Evolutionary conservation across 768 basidiomycete species (phyloP).

Genomic region (Tylopilus rubrobrunneus): DNA sequence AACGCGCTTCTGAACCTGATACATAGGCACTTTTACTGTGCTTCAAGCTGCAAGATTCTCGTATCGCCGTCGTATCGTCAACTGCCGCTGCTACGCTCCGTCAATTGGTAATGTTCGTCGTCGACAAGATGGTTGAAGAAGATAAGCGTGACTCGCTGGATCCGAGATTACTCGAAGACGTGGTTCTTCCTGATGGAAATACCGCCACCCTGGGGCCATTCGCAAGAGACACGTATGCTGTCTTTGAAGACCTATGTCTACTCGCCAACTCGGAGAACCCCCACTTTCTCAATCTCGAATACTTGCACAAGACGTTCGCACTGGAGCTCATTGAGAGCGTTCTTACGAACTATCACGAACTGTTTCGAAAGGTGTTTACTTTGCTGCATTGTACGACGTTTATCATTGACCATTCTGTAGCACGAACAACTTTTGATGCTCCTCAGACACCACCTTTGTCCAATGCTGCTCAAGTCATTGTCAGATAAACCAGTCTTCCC

Average conservation of each 20-base stretch:
- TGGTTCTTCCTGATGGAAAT: constrained; percentile 65
- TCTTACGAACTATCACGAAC: constrained; percentile 84
- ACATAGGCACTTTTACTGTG: constrained; percentile 82
- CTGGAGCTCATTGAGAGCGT: constrained; percentile 98
- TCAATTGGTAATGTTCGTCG: constrained; percentile 96
- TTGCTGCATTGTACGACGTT: not conserved
- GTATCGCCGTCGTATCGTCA: constrained; percentile 93
- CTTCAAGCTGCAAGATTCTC: constrained; percentile 93
- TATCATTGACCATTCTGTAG: constrained; percentile 35
- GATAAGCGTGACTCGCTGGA: constrained; percentile 43
- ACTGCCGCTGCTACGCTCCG: constrained; percentile 95
- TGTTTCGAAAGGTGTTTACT: constrained; percentile 68
- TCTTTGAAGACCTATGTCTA: constrained; percentile 91
- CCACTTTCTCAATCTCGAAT: constrained; percentile 75
- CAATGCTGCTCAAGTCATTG: constrained; percentile 80
- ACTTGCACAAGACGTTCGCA: constrained; percentile 88
- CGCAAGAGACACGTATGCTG: constrained; percentile 77
- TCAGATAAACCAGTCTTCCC: constrained; percentile 84
- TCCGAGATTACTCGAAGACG: constrained; percentile 29
- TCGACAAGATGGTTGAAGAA: constrained; percentile 88
- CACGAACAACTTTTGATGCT: constrained; percentile 81
- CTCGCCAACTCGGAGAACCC: constrained; percentile 81
- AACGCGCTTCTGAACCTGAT: not conserved
- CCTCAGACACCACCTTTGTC: constrained; percentile 87
- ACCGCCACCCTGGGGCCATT: constrained; percentile 65